phyloP scores from a whole-genome alignment of 768 basidiomycete genomes.

The Fomitopsis serialis region DNA sequence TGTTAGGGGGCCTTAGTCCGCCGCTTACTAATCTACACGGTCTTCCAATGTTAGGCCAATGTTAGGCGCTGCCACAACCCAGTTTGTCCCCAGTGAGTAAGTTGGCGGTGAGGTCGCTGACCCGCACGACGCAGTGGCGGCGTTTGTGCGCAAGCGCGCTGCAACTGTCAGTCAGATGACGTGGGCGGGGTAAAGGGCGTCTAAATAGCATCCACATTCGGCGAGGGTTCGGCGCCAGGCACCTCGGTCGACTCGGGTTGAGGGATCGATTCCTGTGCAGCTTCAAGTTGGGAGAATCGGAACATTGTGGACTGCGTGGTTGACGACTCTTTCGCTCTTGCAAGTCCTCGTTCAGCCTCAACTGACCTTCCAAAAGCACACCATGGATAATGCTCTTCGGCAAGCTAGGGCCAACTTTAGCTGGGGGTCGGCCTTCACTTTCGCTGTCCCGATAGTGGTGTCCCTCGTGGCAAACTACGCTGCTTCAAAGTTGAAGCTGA shows the following conservation, averaged over 20 bases:
- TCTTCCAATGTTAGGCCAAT: too few relatives aligned
- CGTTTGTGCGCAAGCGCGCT: slow-evolving; percentile 3
- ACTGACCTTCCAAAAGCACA: not conserved
- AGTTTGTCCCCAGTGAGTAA: too few relatives aligned
- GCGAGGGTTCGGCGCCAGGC: not conserved
- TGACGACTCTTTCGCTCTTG: not conserved
- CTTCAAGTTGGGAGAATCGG: too few relatives aligned
- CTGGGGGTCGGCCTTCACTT: slow-evolving; percentile 10
- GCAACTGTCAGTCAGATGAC: slow-evolving; percentile 11
- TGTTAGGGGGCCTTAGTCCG: too few relatives aligned
- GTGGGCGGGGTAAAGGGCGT: slow-evolving; percentile 11
- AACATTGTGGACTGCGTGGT: too few relatives aligned
- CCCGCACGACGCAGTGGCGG: not conserved
- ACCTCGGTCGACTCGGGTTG: not conserved
- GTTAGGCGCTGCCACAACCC: too few relatives aligned
- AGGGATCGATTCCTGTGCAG: not conserved
- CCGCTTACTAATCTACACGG: too few relatives aligned
- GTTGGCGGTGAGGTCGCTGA: not conserved
- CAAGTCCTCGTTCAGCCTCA: not conserved
- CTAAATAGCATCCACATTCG: not conserved
- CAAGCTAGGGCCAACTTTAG: slow-evolving; percentile 4
- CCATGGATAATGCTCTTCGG: not conserved
- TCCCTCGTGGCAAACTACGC: slow-evolving; percentile 5
- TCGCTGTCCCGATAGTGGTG: slow-evolving; percentile 13
- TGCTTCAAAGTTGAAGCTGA: slow-evolving; percentile 1